These are phyloP conservation scores for Prunus armeniaca DNA, from an alignment of 306 rosid species.

Conservation along the genomic window DNA sequence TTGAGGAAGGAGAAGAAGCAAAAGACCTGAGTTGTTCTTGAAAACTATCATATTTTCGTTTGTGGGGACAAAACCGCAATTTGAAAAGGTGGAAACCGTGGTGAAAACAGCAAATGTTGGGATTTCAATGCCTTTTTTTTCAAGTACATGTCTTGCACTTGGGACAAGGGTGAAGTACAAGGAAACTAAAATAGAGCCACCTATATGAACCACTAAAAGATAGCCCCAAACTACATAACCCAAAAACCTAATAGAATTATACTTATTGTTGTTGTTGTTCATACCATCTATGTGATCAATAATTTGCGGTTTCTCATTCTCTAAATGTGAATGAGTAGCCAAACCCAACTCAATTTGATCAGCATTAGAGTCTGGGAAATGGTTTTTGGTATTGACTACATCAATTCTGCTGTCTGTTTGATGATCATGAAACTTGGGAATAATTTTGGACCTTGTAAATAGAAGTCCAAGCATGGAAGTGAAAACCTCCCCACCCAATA, in stretches of 20 bases:
- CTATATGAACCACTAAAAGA: constrained; percentile 25
- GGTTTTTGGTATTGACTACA: not conserved
- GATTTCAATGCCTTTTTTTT: constrained; percentile 31
- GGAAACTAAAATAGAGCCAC: constrained; percentile 27
- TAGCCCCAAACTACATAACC: constrained; percentile 47
- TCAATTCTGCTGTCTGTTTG: not conserved
- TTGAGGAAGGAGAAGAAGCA: constrained; percentile 40
- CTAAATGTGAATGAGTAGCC: not conserved
- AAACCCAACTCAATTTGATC: constrained; percentile 28
- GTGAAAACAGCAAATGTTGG: constrained; percentile 55
- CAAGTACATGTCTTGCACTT: constrained; percentile 33
- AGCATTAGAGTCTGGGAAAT: not conserved
- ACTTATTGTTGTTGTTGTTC: not conserved
- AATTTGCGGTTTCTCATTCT: not conserved
- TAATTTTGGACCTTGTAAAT: constrained; percentile 2
- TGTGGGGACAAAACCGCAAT: constrained; percentile 69
- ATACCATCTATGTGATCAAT: too few species aligned
- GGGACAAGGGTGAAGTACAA: constrained; percentile 34
- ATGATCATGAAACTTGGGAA: not conserved
- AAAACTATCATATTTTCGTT: constrained; percentile 78
- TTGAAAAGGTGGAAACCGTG: constrained; percentile 59
- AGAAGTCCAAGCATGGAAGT: constrained; percentile 51
- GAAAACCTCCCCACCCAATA: constrained; percentile 63
- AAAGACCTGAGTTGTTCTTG: constrained; percentile 69
- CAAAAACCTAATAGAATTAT: constrained; percentile 27